Evolutionary conservation across 2,329 filamentous ascomycete genomes (phyloP), one percentile per base, ranked within the genome.

Genomic region (Monosporascus sp.): DNA sequence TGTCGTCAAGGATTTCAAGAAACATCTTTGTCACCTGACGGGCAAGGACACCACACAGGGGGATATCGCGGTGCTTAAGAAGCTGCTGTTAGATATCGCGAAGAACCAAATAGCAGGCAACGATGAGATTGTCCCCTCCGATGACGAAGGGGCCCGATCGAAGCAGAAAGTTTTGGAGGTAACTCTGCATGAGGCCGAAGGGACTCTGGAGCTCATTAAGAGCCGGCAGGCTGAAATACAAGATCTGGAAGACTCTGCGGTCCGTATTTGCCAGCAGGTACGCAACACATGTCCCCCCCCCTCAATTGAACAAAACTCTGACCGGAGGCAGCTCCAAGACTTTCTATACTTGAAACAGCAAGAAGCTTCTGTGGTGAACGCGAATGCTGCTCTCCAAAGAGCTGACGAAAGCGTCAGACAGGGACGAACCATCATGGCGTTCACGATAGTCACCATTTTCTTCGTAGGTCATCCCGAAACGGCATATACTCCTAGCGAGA

Each of bases 401-500:
- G 67, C 68, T n/a, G 61, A 64, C 24, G 64, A 71, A 52, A 64
- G 57, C 20, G 60, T 66, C 36, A 57, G 61, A 7, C 68, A 70
- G 53, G 66, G 66, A 6, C 58, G 66, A 17, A 57, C 66, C 5
- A 66, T 71, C 26, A 64, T 70, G 57, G 60, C 64, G 5, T 71
- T 71, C 26, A 71, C 69, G 1, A 56, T 70, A 14, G 64, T 71
- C 1, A 70, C 66, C 8, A 69, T 71, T n/a, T 59, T 71, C 52
- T 71, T 71, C 49, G 65, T 68, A 56, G 56, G 66, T 57, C 27
- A 7, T 3, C 31, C 17, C 5, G 6, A n/a, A 7, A 26, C 37
- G 38, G 17, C 4, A 3, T 20, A 41, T 41, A 3, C 38, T 5
- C 17, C 7, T 9, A 5, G 3, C 20, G n/a, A 5, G 2, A 14